These are phyloP conservation scores for Arabidopsis suecica DNA, from an alignment of 345 rosid genomes.

Conservation along the genomic window DNA sequence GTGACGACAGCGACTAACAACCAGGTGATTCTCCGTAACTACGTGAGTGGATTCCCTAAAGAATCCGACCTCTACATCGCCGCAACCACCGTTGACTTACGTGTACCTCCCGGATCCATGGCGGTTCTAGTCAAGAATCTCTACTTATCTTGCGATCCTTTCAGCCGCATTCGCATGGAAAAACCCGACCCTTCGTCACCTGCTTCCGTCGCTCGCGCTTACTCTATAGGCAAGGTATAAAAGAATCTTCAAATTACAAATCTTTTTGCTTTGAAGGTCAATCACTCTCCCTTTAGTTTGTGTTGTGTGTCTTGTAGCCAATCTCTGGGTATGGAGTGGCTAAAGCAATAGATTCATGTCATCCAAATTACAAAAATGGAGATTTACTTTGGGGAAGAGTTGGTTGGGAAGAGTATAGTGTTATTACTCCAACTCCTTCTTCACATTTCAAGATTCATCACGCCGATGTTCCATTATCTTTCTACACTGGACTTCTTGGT, in stretches of 20 bases:
- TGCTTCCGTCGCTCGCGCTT: background rate
- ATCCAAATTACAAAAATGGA: conserved; percentile 47
- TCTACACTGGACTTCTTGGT: conserved; percentile 60
- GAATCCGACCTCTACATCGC: conserved; percentile 51
- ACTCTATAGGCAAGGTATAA: conserved; percentile 31
- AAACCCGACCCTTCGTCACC: background rate
- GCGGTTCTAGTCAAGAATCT: conserved; percentile 55
- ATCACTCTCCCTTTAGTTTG: too few species aligned
- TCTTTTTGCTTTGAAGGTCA: background rate
- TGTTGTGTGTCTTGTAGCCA: conserved; percentile 46
- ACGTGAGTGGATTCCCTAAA: conserved; percentile 45
- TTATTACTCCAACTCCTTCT: conserved; percentile 30
- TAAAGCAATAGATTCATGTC: conserved; percentile 45
- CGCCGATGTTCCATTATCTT: conserved; percentile 60
- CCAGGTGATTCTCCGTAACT: conserved; percentile 50
- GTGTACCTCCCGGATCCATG: conserved; percentile 31
- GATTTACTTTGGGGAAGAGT: conserved; percentile 59
- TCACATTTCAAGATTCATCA: conserved; percentile 49
- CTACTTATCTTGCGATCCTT: conserved; percentile 60
- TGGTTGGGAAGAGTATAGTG: conserved; percentile 61
- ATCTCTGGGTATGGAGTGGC: conserved; percentile 52
- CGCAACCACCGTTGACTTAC: conserved; percentile 29
- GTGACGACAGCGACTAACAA: conserved; percentile 43
- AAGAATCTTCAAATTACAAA: background rate
- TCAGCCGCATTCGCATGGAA: conserved; percentile 43